Conservation (phyloP, 257 asterid species). For the Solanum chilense region DNA sequence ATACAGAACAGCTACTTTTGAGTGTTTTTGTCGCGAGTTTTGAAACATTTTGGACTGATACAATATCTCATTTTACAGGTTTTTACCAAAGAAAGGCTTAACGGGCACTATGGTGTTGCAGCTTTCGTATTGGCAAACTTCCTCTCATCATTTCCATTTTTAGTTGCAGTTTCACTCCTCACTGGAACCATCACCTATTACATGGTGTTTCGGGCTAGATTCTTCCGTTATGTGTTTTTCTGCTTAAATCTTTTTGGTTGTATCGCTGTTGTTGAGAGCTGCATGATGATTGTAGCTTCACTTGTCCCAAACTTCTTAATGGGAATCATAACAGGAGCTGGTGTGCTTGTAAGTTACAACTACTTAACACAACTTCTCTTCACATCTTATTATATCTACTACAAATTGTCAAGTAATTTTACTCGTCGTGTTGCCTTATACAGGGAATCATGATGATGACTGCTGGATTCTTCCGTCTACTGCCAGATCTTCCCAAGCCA, state of each 20-base stretch:
- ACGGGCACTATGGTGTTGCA: constrained; percentile 75
- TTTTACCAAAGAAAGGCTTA: constrained; percentile 68
- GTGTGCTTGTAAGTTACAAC: constrained; percentile 62
- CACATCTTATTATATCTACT: neutral
- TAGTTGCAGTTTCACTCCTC: constrained; percentile 45
- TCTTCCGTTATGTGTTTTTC: constrained; percentile 52
- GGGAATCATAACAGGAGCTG: constrained; percentile 94
- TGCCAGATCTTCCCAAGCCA: constrained; percentile 71
- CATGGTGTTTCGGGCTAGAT: constrained; percentile 62
- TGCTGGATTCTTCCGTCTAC: constrained; percentile 86
- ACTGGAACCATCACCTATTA: constrained; percentile 65
- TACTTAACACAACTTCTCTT: neutral
- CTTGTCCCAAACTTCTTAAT: constrained; percentile 85
- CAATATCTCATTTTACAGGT: constrained; percentile 28
- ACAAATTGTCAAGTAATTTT: neutral
- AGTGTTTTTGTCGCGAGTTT: neutral
- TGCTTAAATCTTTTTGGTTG: constrained; percentile 71
- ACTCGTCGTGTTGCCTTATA: neutral
- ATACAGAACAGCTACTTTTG: neutral
- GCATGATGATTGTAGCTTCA: constrained; percentile 92
- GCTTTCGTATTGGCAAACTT: constrained; percentile 75
- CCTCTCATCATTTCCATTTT: constrained; percentile 74
- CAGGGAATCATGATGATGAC: constrained; percentile 98
- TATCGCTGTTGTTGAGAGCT: constrained; percentile 86
- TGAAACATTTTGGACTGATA: neutral